Conservation (phyloP, 352 stramenopile species). For the Globisporangium nodosum region DNA sequence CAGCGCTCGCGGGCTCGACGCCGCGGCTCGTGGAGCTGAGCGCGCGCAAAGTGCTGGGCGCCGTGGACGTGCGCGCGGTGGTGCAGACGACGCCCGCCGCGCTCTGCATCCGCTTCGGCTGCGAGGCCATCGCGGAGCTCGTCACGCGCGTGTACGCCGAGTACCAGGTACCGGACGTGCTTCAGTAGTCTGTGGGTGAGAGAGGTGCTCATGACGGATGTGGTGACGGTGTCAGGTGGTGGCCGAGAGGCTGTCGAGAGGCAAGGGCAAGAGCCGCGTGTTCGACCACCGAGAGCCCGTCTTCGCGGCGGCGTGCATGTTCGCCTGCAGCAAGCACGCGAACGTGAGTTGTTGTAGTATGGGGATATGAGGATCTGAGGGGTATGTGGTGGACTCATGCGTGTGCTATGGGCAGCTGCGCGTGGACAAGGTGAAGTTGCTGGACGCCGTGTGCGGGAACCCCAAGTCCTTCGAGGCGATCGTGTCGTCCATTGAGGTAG, state of each 20-base stretch:
- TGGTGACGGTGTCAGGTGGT: conserved; percentile 13
- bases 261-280: conserved; percentile 15
- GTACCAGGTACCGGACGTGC: conserved; percentile 28
- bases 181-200: background rate
- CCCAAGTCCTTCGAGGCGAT: conserved; percentile 57
- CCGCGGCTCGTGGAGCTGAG: conserved; percentile 35
- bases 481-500: conserved; percentile 60
- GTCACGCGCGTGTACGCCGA: conserved; percentile 50
- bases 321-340: conserved; percentile 55
- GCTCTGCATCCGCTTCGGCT: conserved; percentile 73
- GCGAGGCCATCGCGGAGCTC: conserved; percentile 54
- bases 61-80: conserved; percentile 37
- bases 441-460: conserved; percentile 56
- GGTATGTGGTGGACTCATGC: background rate
- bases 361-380: too few relatives aligned
- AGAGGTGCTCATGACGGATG: background rate
- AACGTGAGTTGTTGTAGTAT: conserved; percentile 20
- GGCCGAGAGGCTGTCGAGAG: conserved; percentile 19
- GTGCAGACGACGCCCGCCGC: conserved; percentile 42
- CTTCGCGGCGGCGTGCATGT: conserved; percentile 63
- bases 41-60: conserved; percentile 46
- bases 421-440: conserved; percentile 49
- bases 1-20: conserved; percentile 30
- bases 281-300: conserved; percentile 43
- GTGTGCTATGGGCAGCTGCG: conserved; percentile 28